Base-by-base conservation (phyloP, 495 filamentous ascomycete species). In the Talaromyces liani region DNA sequence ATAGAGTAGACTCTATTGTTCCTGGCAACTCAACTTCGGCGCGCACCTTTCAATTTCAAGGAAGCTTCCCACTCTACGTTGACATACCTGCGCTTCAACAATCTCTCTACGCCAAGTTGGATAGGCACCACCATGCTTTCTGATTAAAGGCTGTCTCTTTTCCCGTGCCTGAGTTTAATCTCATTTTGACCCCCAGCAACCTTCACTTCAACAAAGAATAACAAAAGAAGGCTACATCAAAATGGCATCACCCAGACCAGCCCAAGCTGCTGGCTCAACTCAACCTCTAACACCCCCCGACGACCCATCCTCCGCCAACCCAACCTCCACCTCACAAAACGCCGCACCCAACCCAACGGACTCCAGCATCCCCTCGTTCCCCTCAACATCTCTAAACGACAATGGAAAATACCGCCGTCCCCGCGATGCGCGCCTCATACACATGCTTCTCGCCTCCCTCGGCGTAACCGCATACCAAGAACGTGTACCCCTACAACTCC, bases 391-490 rank as follows among this genome's bases (percentile, higher is more conserved):
- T 0, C 69, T 83, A 18, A 77, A 79, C 71, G 88, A 91, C 69
- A 75, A 72, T 58, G 86, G 87, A 20, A 76, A 83, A 47, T 80
- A 85, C 29, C 87, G 88, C 45, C 90, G 92, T 2, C 94, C 94
- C 7, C 90, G 93, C 69, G 93, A 98, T 74, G 89, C 93, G 16
- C 88, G 93, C 57, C 85, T 94, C 33, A 85, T 98, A 67, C 93
- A 98, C 73, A 87, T 97, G 64, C 84, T 98, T 54, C 89, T 98
- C 41, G 86, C 90, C 58, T 87, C 87, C 1, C 87, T 94, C 58
- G 93, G 93, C 68, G 92, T 97, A 3, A 89, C 87, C 12, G 82
- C 89, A 29, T 98, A 95, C 82, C 91, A 97, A 78, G 91, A 92
- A 70, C 91, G 94, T 64, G 92, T 98, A 1, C 93, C 94, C 0